Evolutionary conservation across 345 rosid genomes (phyloP), one percentile per base, ranked within the genome.

Genomic region (Hibiscus syriacus): DNA sequence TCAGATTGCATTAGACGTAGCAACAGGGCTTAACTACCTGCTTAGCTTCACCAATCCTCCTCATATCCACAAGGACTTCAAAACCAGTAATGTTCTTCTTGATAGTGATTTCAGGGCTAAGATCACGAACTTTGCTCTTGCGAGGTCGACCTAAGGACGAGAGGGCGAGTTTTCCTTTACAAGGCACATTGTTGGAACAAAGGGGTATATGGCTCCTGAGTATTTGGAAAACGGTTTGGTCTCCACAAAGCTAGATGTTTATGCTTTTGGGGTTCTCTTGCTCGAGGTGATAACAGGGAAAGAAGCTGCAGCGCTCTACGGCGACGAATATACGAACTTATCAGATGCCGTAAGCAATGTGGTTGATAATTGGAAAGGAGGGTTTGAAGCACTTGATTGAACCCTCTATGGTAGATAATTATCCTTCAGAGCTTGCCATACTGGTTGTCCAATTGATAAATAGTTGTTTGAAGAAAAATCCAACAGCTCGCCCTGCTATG

Each of bases 171-270:
- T 84, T 41, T 77, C 83, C 60, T 74, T 90, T 90, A 92, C 96
- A 6, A 82, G 76, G 59, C 98, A 90, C 72, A 86, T 92, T 27
- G 85, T 90, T 64, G 98, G 96, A 69, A 92, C 88, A 4, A 85
- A 73, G 76, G 96, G 96, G 13, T 90, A 86, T 67, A 81, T 92
- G 86, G 90, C 96, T 69, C 95, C 96, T 0, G 96, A 92, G 76
- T 92, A 92, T 73, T 43, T 92, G 77, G 91, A 90, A 75, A 83
- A 85, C 50, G 95, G 95, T 41, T 41, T 92, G 2, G 80, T 90
- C 26, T 85, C 91, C 16, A 78, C 92, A 58, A 92, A 86, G 78
- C 79, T 90, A n/a, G 95, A 92, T 69, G 86, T 90, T 48, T 92
- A 83, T 69, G 89, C 97, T 16, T 92, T 86, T 64, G 98, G 98